Base-by-base conservation (phyloP, 108 stramenopile species). In the Nitzschia sp. region DNA sequence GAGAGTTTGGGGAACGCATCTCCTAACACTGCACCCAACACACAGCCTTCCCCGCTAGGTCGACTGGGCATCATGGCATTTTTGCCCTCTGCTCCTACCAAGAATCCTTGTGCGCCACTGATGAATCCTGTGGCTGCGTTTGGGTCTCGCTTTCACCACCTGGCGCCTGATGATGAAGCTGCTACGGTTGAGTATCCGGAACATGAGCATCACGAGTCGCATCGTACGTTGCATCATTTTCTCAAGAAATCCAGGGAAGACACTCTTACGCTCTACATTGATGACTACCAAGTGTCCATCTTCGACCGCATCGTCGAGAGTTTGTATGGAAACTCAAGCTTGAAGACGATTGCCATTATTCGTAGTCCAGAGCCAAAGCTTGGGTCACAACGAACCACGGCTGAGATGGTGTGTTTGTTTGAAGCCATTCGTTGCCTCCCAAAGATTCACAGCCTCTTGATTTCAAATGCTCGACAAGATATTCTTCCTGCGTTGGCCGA, bases 261-360 rank as follows among this genome's bases (percentile, higher is more conserved):
- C 48, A 28, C 23, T 1, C 35, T 70, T 0, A 70, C 45, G 48
- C 45, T 70, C 9, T 70, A 57, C 31, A 55, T 70, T 46, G 68
- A 70, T 48, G 55, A 57, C 35, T 70, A 70, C 28, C 68, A 70
- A 48, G 45, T 47, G 26, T 48, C 54, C 23, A 70, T 54, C 25
- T 70, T 59, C 38, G 68, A 70, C 24, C 24, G 47, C 13, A 70
- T 70, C 23, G 68, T 70, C 6, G 27, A 59, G 30, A 29, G 28
- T 18, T 27, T 70, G 31, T 46, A 46, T 24, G 56, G 35, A 32
- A 56, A 57, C 17, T 34, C 55, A 4, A 34, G 21, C 27, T 33
- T 59, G 19, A 33, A 49, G 24, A 29, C 13, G 9, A n/a, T 70
- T 0, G 30, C 36, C 29, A 46, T 70, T 70, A 28, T 19, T 6